A percentile compares a stretch with the other conserved stretches of the same genome.
phyloP scores from a whole-genome alignment of 495 filamentous ascomycete species.

The Xylaria sp. region DNA sequence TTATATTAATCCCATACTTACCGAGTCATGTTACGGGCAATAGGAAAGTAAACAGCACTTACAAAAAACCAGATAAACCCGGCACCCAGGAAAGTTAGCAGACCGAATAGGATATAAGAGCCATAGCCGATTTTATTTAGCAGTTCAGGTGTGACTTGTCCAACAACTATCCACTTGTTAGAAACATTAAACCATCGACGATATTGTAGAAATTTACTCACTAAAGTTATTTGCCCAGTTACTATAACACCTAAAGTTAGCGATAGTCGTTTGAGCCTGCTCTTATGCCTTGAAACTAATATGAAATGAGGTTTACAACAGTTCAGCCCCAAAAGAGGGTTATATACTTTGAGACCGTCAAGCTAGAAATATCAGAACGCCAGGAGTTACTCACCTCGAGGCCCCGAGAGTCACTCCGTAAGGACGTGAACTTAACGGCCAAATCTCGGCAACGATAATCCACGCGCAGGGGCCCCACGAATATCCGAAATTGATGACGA shows the following conservation, averaged over 20 bases:
- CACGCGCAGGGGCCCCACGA: constrained; percentile 76
- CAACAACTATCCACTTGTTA: constrained; percentile 52
- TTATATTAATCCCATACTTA: constrained; percentile 46
- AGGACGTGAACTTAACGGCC: constrained; percentile 74
- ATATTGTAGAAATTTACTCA: constrained; percentile 13
- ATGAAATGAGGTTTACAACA: not conserved
- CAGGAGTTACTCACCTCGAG: constrained; percentile 36
- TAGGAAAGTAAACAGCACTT: not conserved
- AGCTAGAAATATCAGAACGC: not conserved
- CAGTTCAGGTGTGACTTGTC: constrained; percentile 80
- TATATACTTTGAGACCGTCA: not conserved
- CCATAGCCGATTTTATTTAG: constrained; percentile 73
- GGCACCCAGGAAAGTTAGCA: constrained; percentile 71
- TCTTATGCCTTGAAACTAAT: not conserved
- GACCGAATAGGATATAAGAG: constrained; percentile 81
- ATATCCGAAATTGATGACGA: constrained; percentile 82
- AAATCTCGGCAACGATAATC: constrained; percentile 77
- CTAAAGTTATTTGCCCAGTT: constrained; percentile 64
- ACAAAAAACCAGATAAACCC: constrained; percentile 78
- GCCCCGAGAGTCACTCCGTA: constrained; percentile 78
- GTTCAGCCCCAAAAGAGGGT: too few relatives aligned
- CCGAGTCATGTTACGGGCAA: not conserved
- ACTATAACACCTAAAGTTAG: constrained; percentile 17
- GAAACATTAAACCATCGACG: constrained; percentile 11
- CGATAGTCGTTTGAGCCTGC: not conserved